A percentile compares a stretch with the other conserved stretches of the same genome.
Conservation (phyloP, 495 filamentous ascomycete genomes). For the Aspergillus hancockii region DNA sequence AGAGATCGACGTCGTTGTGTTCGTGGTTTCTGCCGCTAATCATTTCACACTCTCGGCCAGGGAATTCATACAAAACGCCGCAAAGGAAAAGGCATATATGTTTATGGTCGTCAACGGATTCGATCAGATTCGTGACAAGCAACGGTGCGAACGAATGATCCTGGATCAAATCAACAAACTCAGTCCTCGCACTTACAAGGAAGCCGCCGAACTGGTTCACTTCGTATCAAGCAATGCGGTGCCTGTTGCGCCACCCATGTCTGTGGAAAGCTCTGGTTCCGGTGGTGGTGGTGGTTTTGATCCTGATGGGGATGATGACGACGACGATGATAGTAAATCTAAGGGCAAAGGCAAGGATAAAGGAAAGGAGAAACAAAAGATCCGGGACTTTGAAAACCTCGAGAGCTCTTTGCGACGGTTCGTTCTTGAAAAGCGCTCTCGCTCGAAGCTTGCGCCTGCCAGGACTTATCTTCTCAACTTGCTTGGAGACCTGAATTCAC, state of each 20-base stretch:
- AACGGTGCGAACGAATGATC: slow-evolving; percentile 84
- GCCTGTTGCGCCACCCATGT: slow-evolving; percentile 62
- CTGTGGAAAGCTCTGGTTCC: slow-evolving; percentile 47
- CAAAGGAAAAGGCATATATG: slow-evolving; percentile 95
- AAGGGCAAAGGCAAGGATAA: slow-evolving; percentile 72
- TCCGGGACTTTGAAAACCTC: slow-evolving; percentile 83
- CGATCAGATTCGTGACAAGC: slow-evolving; percentile 90
- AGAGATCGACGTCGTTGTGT: slow-evolving; percentile 98
- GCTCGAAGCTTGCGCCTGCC: slow-evolving; percentile 93
- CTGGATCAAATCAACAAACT: slow-evolving; percentile 81
- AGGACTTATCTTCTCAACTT: slow-evolving; percentile 96
- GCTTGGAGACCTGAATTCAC: slow-evolving; percentile 75
- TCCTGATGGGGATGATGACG: slow-evolving; percentile 49
- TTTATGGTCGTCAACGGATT: slow-evolving; percentile 99
- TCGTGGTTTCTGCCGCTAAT: slow-evolving; percentile 95
- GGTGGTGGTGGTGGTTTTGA: slow-evolving; percentile 60
- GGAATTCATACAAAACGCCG: slow-evolving; percentile 94
- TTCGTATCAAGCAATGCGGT: slow-evolving; percentile 97
- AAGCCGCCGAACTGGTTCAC: slow-evolving; percentile 88
- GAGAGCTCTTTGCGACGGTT: slow-evolving; percentile 89
- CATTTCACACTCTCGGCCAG: slow-evolving; percentile 96
- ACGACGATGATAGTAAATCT: slow-evolving; percentile 50
- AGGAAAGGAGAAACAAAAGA: slow-evolving; percentile 83
- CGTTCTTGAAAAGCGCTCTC: slow-evolving; percentile 91
- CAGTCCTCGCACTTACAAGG: slow-evolving; percentile 90